Evolutionary conservation across 169 alveolate species (phyloP).

Genomic region (Plasmodium berghei): DNA sequence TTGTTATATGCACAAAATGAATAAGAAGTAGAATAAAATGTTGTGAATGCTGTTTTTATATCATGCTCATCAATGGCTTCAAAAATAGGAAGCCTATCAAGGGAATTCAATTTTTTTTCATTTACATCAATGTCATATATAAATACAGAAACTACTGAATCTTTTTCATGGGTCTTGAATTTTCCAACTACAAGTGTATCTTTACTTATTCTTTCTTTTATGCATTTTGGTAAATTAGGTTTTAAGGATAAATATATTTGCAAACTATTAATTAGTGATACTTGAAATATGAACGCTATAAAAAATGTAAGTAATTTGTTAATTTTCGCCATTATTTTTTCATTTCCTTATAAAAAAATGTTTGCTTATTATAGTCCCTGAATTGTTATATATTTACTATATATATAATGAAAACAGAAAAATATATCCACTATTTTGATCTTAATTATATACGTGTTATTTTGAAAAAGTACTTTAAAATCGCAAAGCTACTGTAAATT

Average conservation of each 20-base stretch:
- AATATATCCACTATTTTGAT: too few relatives aligned
- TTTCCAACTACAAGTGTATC: constrained; percentile 49
- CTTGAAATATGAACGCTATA: background rate
- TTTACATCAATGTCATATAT: constrained; percentile 44
- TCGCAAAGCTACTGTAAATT: too few relatives aligned
- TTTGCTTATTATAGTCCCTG: too few relatives aligned
- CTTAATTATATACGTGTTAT: too few relatives aligned
- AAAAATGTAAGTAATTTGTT: background rate
- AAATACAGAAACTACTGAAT: constrained; percentile 10
- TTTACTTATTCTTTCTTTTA: constrained; percentile 59
- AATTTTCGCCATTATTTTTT: constrained; percentile 1
- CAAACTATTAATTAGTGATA: background rate
- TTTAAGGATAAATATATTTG: constrained; percentile 39
- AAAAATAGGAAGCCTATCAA: constrained; percentile 24
- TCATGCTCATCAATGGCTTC: constrained; percentile 60
- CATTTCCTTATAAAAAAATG: background rate
- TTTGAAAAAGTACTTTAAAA: too few relatives aligned
- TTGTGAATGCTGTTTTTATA: constrained; percentile 67
- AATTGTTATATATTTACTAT: too few relatives aligned
- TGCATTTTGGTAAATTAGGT: constrained; percentile 35
- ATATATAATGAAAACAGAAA: too few relatives aligned
- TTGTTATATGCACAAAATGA: constrained; percentile 61
- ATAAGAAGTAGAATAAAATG: constrained; percentile 46
- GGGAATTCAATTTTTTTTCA: constrained; percentile 18
- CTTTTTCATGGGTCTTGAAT: constrained; percentile 31